Conservation (phyloP, 2,329 filamentous ascomycete genomes). For the Parastagonospora avenae region DNA sequence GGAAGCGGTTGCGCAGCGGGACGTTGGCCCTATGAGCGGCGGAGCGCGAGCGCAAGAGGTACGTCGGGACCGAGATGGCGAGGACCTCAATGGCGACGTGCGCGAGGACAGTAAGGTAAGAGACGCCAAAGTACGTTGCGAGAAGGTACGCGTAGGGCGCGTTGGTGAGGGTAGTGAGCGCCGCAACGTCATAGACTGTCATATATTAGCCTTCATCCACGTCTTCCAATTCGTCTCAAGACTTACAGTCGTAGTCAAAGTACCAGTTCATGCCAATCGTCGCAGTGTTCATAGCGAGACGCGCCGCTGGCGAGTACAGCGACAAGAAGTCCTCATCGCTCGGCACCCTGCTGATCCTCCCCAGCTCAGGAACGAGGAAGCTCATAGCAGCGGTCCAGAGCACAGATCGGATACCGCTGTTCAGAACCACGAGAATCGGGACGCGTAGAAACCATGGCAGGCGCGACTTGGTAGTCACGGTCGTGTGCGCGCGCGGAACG, state of each 20-base stretch:
- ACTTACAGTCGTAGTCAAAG: conserved; percentile 72
- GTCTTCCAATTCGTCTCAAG: too few relatives aligned
- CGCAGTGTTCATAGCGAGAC: conserved; percentile 63
- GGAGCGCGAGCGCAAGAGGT: conserved; percentile 71
- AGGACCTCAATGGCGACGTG: conserved; percentile 71
- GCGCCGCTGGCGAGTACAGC: conserved; percentile 52
- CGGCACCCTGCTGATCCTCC: conserved; percentile 65
- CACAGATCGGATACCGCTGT: conserved; percentile 66
- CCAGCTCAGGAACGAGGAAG: conserved; percentile 69
- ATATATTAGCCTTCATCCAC: neutral
- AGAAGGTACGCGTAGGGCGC: conserved; percentile 78
- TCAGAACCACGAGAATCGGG: conserved; percentile 55
- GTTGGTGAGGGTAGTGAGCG: conserved; percentile 67
- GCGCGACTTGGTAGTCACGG: conserved; percentile 25
- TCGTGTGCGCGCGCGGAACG: conserved; percentile 28
- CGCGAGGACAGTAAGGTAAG: conserved; percentile 63
- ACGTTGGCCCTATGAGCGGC: conserved; percentile 65
- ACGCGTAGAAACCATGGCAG: conserved; percentile 48
- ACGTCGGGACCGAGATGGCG: conserved; percentile 74
- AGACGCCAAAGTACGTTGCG: conserved; percentile 75
- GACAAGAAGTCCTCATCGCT: conserved; percentile 65
- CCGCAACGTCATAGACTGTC: conserved; percentile 48
- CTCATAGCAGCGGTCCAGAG: conserved; percentile 68
- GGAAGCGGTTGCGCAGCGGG: conserved; percentile 48
- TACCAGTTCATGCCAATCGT: conserved; percentile 77